A percentile compares a stretch with the other conserved stretches of the same genome.
Conservation (phyloP, 768 basidiomycete species). For the Pisolithus microcarpus region DNA sequence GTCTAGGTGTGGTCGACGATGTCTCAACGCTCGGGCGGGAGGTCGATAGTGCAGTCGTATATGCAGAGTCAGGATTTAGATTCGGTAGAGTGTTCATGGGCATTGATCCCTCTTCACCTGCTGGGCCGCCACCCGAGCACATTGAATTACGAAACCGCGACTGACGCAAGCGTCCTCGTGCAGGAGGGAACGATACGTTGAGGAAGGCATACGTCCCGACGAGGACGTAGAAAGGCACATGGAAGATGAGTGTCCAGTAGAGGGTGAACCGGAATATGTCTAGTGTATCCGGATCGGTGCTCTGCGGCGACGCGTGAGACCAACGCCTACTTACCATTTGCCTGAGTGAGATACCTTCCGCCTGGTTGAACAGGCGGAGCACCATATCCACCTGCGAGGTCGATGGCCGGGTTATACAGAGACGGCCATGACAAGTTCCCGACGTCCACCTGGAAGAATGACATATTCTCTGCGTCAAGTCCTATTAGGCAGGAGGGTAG, state of each 20-base stretch:
- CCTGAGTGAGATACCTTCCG: conserved; percentile 30
- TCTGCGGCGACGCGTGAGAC: background rate
- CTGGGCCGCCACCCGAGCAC: background rate
- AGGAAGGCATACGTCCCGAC: conserved; percentile 37
- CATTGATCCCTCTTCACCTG: background rate
- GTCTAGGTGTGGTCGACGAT: conserved; percentile 7
- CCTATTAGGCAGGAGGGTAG: too few relatives aligned
- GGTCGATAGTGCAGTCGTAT: background rate
- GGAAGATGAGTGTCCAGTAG: conserved; percentile 42
- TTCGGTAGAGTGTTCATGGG: background rate
- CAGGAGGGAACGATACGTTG: conserved; percentile 35
- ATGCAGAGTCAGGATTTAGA: background rate
- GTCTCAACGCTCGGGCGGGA: background rate
- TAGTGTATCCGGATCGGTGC: conserved; percentile 9
- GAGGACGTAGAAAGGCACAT: conserved; percentile 34
- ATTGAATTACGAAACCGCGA: background rate
- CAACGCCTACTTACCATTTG: conserved; percentile 19
- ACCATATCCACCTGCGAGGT: conserved; percentile 19
- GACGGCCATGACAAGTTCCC: conserved; percentile 28
- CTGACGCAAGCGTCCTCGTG: conserved; percentile 3
- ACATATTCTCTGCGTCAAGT: background rate
- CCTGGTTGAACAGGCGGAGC: conserved; percentile 24
- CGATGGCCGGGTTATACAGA: conserved; percentile 31
- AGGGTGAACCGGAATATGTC: conserved; percentile 41
- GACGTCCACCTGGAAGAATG: conserved; percentile 4